Evolutionary conservation across 208 protist species (phyloP), one percentile per base, ranked within the genome.

Genomic region (Wallacemonas sp.): DNA sequence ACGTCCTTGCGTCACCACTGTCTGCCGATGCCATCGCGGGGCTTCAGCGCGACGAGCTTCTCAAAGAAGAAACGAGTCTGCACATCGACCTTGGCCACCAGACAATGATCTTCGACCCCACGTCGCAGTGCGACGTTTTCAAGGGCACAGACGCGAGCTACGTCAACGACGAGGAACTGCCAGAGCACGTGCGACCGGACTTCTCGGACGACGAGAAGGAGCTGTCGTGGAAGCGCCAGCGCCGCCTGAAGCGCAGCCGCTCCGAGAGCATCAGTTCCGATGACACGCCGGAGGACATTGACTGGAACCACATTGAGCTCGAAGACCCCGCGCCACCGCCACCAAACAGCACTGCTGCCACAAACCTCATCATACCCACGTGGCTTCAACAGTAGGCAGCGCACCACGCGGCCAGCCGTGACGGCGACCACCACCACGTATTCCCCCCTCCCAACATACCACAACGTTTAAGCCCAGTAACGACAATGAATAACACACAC

Each of bases 161-260:
- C 65, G 63, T 96, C 26, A 89, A 96, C 61, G 91, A 96, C 52
- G 88, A 93, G 39, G 88, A 96, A 54, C 83, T 96, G 6, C 91
- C 91, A 9, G 72, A 76, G 24, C 46, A 92, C 61, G 85, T 93
- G 8, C 74, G 83, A 14, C 91, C 91, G 3, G 88, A 94, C 60
- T 96, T 96, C 54, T 94, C 85, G 9, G 88, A 96, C 43, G 92
- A 95, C 57, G 87, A 95, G 47, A 83, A 81, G 68, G 85, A 95
- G 70, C 73, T 70, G 27, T 69, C 77, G 61, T 97, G 81, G 93
- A 98, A 89, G 75, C 87, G 72, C n/a, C 56, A 82, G 64, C 74
- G 67, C 19, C 69, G 76, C 12, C 48, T 77, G 48, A 65, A 58
- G 21, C 11, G 30, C 49, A 47, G 16, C 49, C 57, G 32, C 27